These are phyloP conservation scores for Cutaneotrichosporon sp. DNA, from an alignment of 1,284 basidiomycete species.

Conservation along the genomic window DNA sequence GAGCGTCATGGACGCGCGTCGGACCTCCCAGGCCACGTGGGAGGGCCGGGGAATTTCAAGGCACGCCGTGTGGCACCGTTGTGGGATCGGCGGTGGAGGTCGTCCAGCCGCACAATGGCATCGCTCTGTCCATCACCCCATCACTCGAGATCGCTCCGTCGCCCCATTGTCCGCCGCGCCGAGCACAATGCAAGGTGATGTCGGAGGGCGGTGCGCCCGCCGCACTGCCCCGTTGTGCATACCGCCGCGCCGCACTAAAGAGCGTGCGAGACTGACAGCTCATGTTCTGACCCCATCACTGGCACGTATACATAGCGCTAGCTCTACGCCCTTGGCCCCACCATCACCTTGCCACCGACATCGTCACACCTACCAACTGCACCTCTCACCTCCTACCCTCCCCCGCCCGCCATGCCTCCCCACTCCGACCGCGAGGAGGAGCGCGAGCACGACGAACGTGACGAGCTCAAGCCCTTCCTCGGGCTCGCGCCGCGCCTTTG, in stretches of 20 bases:
- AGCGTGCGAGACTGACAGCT: not conserved
- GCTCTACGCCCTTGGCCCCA: not conserved
- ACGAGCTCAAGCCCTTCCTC: slow-evolving; percentile 66
- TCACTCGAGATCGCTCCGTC: not conserved
- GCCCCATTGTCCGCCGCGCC: not conserved
- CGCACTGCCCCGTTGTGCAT: not conserved
- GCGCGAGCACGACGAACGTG: not conserved
- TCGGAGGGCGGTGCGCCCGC: not conserved
- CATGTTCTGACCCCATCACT: not conserved
- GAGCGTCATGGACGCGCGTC: slow-evolving; percentile 25
- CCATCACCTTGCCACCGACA: not conserved
- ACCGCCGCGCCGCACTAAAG: not conserved
- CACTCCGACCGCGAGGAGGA: not conserved
- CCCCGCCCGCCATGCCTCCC: not conserved
- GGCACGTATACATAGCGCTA: not conserved
- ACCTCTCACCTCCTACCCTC: too few relatives aligned
- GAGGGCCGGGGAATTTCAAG: not conserved
- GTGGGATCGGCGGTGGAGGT: not conserved
- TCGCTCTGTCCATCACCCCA: not conserved
- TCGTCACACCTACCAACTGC: too few relatives aligned
- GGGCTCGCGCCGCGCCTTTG: slow-evolving; percentile 77
- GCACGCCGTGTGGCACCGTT: slow-evolving; percentile 13
- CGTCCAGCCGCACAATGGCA: not conserved
- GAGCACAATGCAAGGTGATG: not conserved
- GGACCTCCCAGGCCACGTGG: slow-evolving; percentile 18